Conservation (phyloP, 2,329 filamentous ascomycete genomes). For the Colletotrichum melonis region DNA sequence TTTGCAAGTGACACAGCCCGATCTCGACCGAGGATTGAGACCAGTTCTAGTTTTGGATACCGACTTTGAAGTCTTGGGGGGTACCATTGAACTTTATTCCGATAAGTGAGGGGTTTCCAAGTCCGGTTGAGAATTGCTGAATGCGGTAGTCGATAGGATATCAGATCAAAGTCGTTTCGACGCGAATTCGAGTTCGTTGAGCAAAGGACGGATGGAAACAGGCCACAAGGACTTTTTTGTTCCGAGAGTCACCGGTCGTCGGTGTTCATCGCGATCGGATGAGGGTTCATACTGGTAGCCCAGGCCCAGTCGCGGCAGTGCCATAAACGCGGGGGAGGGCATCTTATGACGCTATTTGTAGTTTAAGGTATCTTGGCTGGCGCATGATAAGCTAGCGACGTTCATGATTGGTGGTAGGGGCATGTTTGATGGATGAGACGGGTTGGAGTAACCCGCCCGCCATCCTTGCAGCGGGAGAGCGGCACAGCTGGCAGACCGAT, state of each 20-base stretch:
- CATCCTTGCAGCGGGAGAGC: constrained; percentile 23
- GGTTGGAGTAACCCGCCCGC: background rate
- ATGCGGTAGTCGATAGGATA: background rate
- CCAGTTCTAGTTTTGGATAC: constrained; percentile 24
- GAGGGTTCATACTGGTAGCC: background rate
- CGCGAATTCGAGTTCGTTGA: background rate
- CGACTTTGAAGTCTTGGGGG: constrained; percentile 15
- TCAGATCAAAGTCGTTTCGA: background rate
- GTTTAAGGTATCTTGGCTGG: background rate
- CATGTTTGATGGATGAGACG: background rate
- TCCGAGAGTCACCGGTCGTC: background rate
- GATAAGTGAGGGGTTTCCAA: background rate
- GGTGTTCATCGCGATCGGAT: background rate
- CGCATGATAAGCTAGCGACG: constrained; percentile 18
- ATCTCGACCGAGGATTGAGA: constrained; percentile 41
- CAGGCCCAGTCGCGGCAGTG: constrained; percentile 9
- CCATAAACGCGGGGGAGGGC: constrained; percentile 18
- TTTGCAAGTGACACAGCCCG: constrained; percentile 46
- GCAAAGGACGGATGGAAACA: background rate
- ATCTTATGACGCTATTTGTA: constrained; percentile 26
- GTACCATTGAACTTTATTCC: constrained; percentile 16
- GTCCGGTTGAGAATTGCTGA: background rate
- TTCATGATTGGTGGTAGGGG: constrained; percentile 10
- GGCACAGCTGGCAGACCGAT: background rate
- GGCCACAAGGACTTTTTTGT: background rate